A percentile compares a stretch with the other conserved stretches of the same genome.
These are phyloP conservation scores for Clarkia xantiana DNA, from an alignment of 345 rosid species.

Conservation along the genomic window DNA sequence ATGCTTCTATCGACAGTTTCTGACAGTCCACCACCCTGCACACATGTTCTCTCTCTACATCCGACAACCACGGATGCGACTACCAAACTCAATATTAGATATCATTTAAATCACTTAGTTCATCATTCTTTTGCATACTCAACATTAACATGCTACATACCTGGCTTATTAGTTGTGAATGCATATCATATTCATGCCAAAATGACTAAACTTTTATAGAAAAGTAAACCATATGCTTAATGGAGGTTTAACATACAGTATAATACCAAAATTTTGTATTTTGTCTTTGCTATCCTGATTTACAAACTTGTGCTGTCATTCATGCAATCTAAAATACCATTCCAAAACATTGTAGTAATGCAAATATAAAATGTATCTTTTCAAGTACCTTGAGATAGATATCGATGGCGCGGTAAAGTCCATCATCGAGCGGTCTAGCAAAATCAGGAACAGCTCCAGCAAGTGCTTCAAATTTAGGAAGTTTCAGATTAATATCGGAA, in stretches of 20 bases:
- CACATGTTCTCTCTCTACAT: conserved; percentile 74
- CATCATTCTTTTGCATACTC: no score
- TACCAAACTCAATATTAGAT: conserved; percentile 20
- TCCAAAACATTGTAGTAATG: no score
- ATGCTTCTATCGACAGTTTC: conserved; percentile 90
- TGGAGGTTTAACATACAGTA: no score
- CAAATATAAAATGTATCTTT: neutral
- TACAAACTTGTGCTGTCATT: no score
- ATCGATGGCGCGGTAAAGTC: conserved; percentile 89
- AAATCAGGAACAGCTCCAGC: conserved; percentile 84
- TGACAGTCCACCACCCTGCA: conserved; percentile 88
- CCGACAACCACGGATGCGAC: conserved; percentile 92
- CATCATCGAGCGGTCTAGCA: conserved; percentile 83
- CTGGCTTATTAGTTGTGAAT: no score
- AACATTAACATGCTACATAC: no score
- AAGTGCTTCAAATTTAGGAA: conserved; percentile 80
- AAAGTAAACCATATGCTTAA: no score
- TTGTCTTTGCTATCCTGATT: no score
- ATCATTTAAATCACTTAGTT: conserved; percentile 1
- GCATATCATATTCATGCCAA: no score
- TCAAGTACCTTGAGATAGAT: conserved; percentile 74
- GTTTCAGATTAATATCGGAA: conserved; percentile 84
- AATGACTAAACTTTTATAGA: no score
- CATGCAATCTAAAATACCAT: no score
- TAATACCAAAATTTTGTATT: no score